phyloP scores from a whole-genome alignment of 108 stramenopile genomes.

The Fragilaria crotonensis region DNA sequence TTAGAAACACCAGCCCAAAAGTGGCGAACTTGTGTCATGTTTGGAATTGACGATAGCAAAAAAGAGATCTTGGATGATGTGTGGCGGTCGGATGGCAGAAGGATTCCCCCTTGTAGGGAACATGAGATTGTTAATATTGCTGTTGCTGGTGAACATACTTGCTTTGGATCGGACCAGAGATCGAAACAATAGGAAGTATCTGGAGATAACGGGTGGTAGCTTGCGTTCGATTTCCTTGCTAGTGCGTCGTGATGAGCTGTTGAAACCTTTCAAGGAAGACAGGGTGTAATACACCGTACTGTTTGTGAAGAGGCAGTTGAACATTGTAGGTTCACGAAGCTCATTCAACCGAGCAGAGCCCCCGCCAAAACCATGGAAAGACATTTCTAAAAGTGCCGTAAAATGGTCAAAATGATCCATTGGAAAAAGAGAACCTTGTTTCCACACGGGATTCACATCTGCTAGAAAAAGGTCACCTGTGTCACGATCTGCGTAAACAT shows the following conservation, averaged over 20 bases:
- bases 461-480: not conserved
- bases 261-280: not conserved
- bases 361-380: not conserved
- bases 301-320: not conserved
- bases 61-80: not conserved
- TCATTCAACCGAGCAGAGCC: not conserved
- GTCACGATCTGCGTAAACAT: not conserved
- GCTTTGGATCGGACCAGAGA: too few species aligned
- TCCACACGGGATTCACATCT: not conserved
- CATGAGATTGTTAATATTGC: too few species aligned
- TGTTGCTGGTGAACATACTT: too few species aligned
- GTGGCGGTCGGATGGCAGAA: too few species aligned
- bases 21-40: not conserved
- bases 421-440: not conserved
- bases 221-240: not conserved
- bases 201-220: not conserved
- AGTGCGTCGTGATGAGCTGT: not conserved
- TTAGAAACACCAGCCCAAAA: not conserved
- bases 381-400: not conserved
- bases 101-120: too few species aligned
- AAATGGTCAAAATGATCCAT: not conserved
- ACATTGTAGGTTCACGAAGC: not conserved
- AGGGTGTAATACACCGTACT: not conserved
- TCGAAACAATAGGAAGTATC: not conserved
- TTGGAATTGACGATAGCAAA: not conserved